These are phyloP conservation scores for Suhomyces bolitotheri DNA, from an alignment of 1,139 yeast species.

Conservation along the genomic window DNA sequence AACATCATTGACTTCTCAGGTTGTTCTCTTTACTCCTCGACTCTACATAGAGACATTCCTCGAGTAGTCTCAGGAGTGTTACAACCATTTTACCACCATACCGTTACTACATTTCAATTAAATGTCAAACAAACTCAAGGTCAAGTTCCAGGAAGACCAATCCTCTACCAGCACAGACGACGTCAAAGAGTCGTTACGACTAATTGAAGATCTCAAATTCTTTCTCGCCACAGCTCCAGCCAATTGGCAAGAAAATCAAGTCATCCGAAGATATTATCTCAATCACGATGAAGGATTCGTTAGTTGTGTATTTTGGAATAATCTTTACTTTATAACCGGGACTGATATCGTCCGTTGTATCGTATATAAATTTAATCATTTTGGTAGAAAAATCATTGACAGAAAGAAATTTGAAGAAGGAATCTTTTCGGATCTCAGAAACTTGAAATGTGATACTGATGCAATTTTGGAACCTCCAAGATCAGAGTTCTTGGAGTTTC, in stretches of 20 bases:
- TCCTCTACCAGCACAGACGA: conserved; percentile 20
- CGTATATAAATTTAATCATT: conserved; percentile 83
- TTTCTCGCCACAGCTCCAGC: conserved; percentile 93
- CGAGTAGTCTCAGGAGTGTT: conserved; percentile 2
- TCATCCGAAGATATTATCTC: conserved; percentile 79
- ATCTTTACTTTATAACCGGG: conserved; percentile 87
- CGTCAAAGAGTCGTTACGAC: conserved; percentile 54
- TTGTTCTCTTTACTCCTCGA: background rate
- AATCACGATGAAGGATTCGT: conserved; percentile 90
- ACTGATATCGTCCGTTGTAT: conserved; percentile 94
- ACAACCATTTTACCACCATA: background rate
- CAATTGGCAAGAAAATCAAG: conserved; percentile 88
- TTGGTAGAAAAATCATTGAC: conserved; percentile 82
- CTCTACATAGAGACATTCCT: conserved; percentile 1
- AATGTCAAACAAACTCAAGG: conserved; percentile 12
- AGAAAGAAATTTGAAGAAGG: conserved; percentile 97
- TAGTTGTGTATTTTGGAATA: conserved; percentile 91
- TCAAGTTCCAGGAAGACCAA: conserved; percentile 11
- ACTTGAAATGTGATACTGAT: conserved; percentile 82
- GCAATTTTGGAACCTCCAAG: conserved; percentile 88
- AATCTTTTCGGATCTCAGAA: conserved; percentile 84
- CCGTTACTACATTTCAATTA: conserved; percentile 6
- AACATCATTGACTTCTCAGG: conserved; percentile 1
- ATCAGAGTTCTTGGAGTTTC: conserved; percentile 79
- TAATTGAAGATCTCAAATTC: conserved; percentile 76